Evolutionary conservation across 139 green algal genomes (phyloP).

Genomic region (Ostreobium quekettii): DNA sequence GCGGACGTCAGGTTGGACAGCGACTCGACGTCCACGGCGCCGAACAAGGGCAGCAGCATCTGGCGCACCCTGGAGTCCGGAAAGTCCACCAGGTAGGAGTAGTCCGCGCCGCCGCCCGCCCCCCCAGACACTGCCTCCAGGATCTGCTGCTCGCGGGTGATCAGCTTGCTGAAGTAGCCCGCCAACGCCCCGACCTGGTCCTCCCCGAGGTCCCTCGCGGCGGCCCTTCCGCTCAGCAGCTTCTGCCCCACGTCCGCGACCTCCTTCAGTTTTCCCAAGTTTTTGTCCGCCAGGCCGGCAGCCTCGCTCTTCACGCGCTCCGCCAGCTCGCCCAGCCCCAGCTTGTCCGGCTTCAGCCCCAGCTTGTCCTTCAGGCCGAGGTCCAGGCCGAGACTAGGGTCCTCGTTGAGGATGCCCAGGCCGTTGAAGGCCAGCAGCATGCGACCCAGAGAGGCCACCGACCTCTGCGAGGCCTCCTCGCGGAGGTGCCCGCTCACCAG

Average conservation of each 20-base stretch:
- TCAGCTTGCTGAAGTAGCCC: slow-evolving; percentile 6
- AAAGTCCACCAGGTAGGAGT: slow-evolving; percentile 5
- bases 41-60: neutral
- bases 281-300: no score
- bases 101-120: neutral
- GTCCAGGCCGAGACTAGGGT: neutral
- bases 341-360: neutral
- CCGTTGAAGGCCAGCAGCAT: slow-evolving; percentile 15
- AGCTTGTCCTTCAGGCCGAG: neutral
- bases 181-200: neutral
- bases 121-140: slow-evolving; percentile 7
- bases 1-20: slow-evolving; percentile 3
- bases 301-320: neutral
- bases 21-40: slow-evolving; percentile 2
- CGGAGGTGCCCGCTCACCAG: no score
- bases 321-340: neutral
- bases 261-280: neutral
- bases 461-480: no score
- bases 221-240: neutral
- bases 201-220: neutral
- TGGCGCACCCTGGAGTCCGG: neutral
- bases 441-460: neutral
- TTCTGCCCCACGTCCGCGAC: neutral
- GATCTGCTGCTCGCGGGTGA: neutral
- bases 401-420: neutral